Evolutionary conservation across 345 rosid species (phyloP).

Genomic region (Pelargonium nanum): DNA sequence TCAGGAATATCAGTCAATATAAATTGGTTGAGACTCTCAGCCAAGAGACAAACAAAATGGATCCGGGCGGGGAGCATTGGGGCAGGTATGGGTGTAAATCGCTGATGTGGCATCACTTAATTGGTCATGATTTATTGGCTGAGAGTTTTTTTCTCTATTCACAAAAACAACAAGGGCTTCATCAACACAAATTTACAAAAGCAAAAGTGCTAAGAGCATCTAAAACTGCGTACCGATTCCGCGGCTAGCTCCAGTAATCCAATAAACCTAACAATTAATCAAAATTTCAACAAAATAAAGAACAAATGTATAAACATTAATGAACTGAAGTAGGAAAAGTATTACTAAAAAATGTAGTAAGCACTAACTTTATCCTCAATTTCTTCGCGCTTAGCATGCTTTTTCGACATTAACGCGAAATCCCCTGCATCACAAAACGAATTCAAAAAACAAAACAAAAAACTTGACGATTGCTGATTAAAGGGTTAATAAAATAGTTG

Average conservation of each 20-base stretch:
- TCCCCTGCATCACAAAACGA: constrained; percentile 41
- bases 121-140: too few species aligned
- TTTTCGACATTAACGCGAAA: constrained; percentile 57
- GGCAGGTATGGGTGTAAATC: too few species aligned
- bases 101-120: too few species aligned
- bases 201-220: background rate
- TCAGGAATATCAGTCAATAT: too few species aligned
- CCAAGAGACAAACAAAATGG: too few species aligned
- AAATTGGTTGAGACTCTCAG: too few species aligned
- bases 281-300: constrained; percentile 1
- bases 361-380: constrained; percentile 62
- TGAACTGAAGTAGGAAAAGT: background rate
- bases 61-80: too few species aligned
- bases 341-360: background rate
- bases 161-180: background rate
- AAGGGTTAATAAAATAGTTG: background rate
- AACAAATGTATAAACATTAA: background rate
- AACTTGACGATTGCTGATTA: background rate
- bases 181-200: background rate
- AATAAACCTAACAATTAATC: constrained; percentile 44
- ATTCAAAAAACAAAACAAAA: background rate
- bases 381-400: constrained; percentile 58
- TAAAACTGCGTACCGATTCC: constrained; percentile 57
- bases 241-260: constrained; percentile 97
- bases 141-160: too few species aligned